Evolutionary conservation across 2,329 filamentous ascomycete species (phyloP).

Genomic region (Botrytis aclada): DNA sequence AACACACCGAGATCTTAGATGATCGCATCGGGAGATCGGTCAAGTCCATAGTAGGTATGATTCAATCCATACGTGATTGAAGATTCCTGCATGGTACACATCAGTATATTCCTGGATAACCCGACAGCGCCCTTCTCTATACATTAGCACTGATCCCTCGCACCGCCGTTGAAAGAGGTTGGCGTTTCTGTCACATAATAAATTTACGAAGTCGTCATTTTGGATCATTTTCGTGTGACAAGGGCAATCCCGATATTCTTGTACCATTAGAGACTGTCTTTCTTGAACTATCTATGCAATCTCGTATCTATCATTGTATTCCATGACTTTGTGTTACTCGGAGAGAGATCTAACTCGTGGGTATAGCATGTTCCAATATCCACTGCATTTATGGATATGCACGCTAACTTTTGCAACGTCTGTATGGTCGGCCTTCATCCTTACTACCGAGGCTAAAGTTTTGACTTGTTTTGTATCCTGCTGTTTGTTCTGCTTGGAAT

Average conservation of each 20-base stretch:
- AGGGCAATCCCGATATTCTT: background rate
- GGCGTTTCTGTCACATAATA: background rate
- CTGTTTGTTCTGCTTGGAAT: background rate
- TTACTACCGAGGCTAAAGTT: background rate
- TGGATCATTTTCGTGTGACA: background rate
- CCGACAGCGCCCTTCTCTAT: background rate
- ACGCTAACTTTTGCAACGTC: background rate
- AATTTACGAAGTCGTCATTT: background rate
- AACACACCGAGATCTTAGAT: background rate
- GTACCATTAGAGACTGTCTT: background rate
- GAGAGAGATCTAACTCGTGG: conserved; percentile 12
- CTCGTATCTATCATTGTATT: background rate
- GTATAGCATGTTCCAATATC: conserved; percentile 9
- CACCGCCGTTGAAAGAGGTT: background rate
- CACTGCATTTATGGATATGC: background rate
- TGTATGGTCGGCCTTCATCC: background rate
- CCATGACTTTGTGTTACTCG: background rate
- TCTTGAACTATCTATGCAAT: background rate
- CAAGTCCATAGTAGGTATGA: background rate
- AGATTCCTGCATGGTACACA: background rate
- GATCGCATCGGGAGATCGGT: background rate
- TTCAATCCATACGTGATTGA: background rate
- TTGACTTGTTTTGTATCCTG: background rate
- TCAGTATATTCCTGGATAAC: too few species aligned
- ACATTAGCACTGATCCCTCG: background rate